Conservation (phyloP, 148 eudicot species). For the Camellia granthamiana region DNA sequence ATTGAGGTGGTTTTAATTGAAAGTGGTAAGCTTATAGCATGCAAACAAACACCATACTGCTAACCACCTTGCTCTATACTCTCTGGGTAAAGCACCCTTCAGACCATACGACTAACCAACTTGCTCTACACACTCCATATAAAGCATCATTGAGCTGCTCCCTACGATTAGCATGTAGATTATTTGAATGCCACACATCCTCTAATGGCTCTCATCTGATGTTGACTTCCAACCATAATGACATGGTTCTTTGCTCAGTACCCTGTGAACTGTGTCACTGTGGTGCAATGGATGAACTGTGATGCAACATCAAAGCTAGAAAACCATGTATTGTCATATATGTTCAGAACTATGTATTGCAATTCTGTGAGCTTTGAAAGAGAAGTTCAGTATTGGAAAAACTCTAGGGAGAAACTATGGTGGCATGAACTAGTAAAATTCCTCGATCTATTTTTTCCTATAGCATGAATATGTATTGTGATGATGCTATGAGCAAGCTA, state of each 20-base stretch:
- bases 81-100: too few relatives aligned
- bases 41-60: not conserved
- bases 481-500: conserved; percentile 12
- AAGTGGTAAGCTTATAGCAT: not conserved
- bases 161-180: not conserved
- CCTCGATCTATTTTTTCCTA: not conserved
- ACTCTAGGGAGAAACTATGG: not conserved
- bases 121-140: too few relatives aligned
- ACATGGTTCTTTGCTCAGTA: not conserved
- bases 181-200: conserved; percentile 5
- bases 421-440: not conserved
- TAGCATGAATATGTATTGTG: not conserved
- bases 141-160: not conserved
- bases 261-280: not conserved
- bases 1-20: not conserved
- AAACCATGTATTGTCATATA: not conserved
- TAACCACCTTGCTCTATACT: not conserved
- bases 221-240: not conserved
- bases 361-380: conserved; percentile 7
- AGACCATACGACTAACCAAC: too few relatives aligned
- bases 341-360: not conserved
- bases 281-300: conserved; percentile 1
- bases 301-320: not conserved
- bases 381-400: not conserved
- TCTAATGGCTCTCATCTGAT: conserved; percentile 1